Evolutionary conservation across 2,329 filamentous ascomycete species (phyloP).

Genomic region (Cordyceps fumosorosea): DNA sequence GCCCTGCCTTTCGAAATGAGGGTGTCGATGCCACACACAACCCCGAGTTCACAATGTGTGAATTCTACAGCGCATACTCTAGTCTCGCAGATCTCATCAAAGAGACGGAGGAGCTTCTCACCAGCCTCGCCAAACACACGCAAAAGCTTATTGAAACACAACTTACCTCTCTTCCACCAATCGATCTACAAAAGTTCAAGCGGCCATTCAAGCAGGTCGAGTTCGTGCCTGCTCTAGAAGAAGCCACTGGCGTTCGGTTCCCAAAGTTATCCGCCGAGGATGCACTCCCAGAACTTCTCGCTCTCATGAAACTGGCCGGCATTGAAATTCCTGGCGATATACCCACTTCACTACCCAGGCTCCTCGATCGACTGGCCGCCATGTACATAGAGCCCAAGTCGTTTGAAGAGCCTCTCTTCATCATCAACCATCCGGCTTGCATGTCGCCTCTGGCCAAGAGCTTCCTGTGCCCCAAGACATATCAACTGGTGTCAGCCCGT

Average conservation of each 20-base stretch:
- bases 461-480: constrained; percentile 60
- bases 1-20: constrained; percentile 88
- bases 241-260: constrained; percentile 55
- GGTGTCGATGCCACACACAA: constrained; percentile 89
- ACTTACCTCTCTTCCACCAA: constrained; percentile 39
- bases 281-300: constrained; percentile 52
- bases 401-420: constrained; percentile 63
- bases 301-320: constrained; percentile 48
- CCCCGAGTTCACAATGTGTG: constrained; percentile 94
- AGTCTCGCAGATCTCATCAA: constrained; percentile 68
- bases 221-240: constrained; percentile 75
- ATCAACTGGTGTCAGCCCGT: constrained; percentile 70
- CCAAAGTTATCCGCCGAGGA: constrained; percentile 53
- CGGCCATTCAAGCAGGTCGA: constrained; percentile 62
- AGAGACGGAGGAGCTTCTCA: constrained; percentile 67
- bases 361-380: constrained; percentile 76
- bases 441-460: constrained; percentile 90
- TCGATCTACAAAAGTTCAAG: constrained; percentile 42
- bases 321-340: constrained; percentile 61
- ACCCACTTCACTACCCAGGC: constrained; percentile 49
- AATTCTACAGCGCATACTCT: constrained; percentile 87
- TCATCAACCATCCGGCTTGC: constrained; percentile 81
- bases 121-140: constrained; percentile 48
- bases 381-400: constrained; percentile 75
- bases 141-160: constrained; percentile 37